A percentile compares a stretch with the other conserved stretches of the same genome.
phyloP scores from a whole-genome alignment of 176 grass and related monocot species.

The Paspalum vaginatum region DNA sequence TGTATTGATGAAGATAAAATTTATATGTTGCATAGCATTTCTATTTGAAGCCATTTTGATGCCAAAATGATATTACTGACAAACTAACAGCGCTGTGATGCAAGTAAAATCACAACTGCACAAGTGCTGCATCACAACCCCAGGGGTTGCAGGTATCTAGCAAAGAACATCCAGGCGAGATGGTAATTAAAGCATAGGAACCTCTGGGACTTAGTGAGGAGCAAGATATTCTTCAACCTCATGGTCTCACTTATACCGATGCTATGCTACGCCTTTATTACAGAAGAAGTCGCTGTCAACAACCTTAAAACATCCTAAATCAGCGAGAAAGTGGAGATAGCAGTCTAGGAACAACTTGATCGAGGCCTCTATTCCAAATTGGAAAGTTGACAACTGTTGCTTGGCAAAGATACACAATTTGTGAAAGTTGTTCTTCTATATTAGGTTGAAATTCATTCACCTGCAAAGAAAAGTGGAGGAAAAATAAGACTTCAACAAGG shows the following conservation, averaged over 20 bases:
- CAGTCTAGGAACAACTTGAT: background rate
- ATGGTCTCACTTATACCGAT: no score
- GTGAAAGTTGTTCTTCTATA: background rate
- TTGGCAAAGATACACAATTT: background rate
- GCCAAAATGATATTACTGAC: no score
- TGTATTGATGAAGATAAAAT: no score
- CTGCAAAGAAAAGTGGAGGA: background rate
- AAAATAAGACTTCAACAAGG: background rate
- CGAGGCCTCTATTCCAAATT: constrained; percentile 6
- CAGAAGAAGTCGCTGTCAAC: constrained; percentile 8
- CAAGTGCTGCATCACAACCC: no score
- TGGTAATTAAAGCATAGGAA: no score
- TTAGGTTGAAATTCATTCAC: background rate
- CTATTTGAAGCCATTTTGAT: no score
- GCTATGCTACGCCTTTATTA: no score
- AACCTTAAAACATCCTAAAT: background rate
- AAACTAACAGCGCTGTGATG: no score
- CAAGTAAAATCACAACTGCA: no score
- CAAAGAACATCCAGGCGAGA: no score
- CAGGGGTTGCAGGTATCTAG: no score
- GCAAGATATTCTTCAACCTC: background rate
- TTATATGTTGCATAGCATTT: no score
- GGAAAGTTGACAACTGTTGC: background rate
- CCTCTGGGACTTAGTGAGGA: background rate
- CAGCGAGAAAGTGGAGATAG: background rate